Conservation (phyloP, 306 rosid genomes). For the Abrus precatorius region DNA sequence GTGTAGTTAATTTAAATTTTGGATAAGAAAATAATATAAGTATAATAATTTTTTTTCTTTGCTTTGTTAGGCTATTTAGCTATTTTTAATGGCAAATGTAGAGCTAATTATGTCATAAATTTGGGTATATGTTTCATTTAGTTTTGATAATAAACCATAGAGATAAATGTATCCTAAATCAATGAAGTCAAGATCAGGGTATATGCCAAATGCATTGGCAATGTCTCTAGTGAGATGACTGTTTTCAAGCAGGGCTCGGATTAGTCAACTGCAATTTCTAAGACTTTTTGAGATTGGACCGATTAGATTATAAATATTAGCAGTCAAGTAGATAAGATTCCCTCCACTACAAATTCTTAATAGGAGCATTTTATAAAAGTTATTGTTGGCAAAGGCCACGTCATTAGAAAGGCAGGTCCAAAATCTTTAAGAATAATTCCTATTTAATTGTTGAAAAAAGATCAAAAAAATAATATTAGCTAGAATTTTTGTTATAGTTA, state of each 20-base stretch:
- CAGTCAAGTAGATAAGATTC: too few relatives aligned
- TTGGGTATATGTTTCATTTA: too few relatives aligned
- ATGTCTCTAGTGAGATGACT: slow-evolving; percentile 44
- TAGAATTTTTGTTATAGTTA: slow-evolving; percentile 40
- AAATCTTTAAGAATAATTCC: slow-evolving; percentile 49
- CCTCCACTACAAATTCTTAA: slow-evolving; percentile 29
- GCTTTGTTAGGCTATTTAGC: too few relatives aligned
- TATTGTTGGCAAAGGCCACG: slow-evolving; percentile 36
- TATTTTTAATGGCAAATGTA: too few relatives aligned
- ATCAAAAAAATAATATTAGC: slow-evolving; percentile 33
- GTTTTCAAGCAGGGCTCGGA: slow-evolving; percentile 25
- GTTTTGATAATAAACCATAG: slow-evolving; percentile 37
- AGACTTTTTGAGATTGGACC: too few relatives aligned
- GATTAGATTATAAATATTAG: too few relatives aligned
- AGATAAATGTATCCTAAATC: slow-evolving; percentile 44
- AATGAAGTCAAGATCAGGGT: slow-evolving; percentile 41
- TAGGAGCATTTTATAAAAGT: slow-evolving; percentile 42
- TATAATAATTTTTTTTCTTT: too few relatives aligned
- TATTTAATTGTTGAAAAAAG: slow-evolving; percentile 39
- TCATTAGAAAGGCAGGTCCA: slow-evolving; percentile 17
- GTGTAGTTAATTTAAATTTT: too few relatives aligned
- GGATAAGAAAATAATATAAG: too few relatives aligned
- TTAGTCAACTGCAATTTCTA: neutral
- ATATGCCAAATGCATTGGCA: slow-evolving; percentile 45
- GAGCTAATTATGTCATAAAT: too few relatives aligned